Evolutionary conservation across 139 green algal species (phyloP).

Genomic region (Chlorella sp.): DNA sequence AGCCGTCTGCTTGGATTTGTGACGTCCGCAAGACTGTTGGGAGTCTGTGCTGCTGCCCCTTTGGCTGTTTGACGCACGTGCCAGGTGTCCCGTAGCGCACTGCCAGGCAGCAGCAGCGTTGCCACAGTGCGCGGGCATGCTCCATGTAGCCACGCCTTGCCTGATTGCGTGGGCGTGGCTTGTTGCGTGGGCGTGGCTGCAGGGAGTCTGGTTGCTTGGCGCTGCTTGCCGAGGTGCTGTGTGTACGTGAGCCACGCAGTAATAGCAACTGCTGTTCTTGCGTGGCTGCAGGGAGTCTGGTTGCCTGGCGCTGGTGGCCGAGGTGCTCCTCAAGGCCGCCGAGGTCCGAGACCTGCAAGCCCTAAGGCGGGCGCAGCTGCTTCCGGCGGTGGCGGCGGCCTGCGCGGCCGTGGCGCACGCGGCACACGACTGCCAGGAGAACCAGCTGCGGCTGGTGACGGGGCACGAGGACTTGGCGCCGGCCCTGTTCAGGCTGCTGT

Average conservation of each 20-base stretch:
- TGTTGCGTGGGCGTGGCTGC: no score
- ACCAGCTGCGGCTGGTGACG: conserved; percentile 18
- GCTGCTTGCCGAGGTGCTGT: conserved; percentile 25
- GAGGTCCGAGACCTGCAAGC: conserved; percentile 9
- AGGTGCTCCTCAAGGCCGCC: conserved; percentile 20
- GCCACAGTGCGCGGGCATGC: no score
- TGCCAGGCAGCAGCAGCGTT: no score
- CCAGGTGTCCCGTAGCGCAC: no score
- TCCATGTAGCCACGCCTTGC: no score
- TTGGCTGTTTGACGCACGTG: no score
- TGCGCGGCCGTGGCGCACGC: conserved; percentile 16
- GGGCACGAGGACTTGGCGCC: conserved; percentile 22
- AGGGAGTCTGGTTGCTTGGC: conserved; percentile 30
- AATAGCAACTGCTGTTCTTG: no score
- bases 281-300: conserved; percentile 25
- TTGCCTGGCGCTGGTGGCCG: conserved; percentile 17
- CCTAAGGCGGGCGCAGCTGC: conserved; percentile 11
- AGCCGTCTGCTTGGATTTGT: no score
- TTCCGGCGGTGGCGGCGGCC: conserved; percentile 14
- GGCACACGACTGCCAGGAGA: conserved; percentile 26
- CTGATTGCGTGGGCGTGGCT: neutral
- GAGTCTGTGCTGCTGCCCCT: no score
- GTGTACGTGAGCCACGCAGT: no score
- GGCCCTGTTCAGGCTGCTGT: conserved; percentile 35
- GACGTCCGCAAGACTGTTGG: no score